Base-by-base conservation (phyloP, 2,329 filamentous ascomycete genomes). In the Whalleya microplaca region DNA sequence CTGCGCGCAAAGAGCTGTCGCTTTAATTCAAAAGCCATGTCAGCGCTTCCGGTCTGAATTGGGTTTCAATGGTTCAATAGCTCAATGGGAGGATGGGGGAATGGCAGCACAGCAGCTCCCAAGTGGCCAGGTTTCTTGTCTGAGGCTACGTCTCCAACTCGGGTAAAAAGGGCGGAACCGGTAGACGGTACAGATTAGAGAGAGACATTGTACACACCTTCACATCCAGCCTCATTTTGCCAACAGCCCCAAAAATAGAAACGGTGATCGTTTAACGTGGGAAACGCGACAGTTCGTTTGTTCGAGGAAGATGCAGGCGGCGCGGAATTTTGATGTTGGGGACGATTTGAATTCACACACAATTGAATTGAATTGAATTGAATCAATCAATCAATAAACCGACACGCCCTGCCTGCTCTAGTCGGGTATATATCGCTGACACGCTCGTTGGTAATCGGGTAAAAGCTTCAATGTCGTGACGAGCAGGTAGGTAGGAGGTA, bases 1-100 rank as follows among this genome's bases (percentile, higher is more conserved):
- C 91, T 96, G 77, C 92, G 86, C 76, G 91, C 90, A 80, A 92
- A 91, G 69, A 92, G 85, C 78, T 92, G 89, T 76, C 88, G 87
- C 89, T 92, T 74, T 72, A 76, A 59, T 53, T 73, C 56, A 62
- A 69, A 75, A 62, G 51, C 60, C 45, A 71, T 72, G 61, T 74
- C 66, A 76, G 74, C 62, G 53, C 5, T 53, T 32, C 14, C 32
- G n/a, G 27, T 27, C 14, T 48, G 51, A 37, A 29, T 12, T 18
- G 40, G 32, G 32, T n/a, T n/a, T n/a, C n/a, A n/a, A n/a, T n/a
- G n/a, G n/a, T n/a, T n/a, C n/a, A n/a, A n/a, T n/a, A n/a, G n/a
- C 7, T 37, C 32, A 16, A 37, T 14, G 4, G 10, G 3, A 14
- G 19, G n/a, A 53, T 5, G 21, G 41, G n/a, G n/a, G 56, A 58